Evolutionary conservation across 768 basidiomycete species (phyloP), one percentile per base, ranked within the genome.

Genomic region (Daedaleopsis sinensis): DNA sequence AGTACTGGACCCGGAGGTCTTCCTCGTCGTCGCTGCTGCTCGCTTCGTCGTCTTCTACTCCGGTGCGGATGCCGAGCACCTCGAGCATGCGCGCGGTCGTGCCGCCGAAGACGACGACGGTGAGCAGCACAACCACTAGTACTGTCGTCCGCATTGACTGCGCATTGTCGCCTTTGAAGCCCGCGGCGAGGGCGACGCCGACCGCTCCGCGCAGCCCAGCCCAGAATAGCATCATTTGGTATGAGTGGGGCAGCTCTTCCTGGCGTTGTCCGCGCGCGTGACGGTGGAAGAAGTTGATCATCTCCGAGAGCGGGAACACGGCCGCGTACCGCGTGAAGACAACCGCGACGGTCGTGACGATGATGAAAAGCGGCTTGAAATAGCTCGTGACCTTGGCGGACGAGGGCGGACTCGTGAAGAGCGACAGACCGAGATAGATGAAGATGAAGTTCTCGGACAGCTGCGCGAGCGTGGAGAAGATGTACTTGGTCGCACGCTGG

Each of bases 151-250:
- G 82, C 54, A 99, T 82, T 43, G 92, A 93, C 67, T 93, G 87
- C 0, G 94, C 94, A 70, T 96, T 96, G 32, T 86, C 82, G n/a
- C 97, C 96, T 59, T 89, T 89, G 80, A 99, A 96, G 2, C 96
- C 96, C 1, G 94, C 92, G 1, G 97, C 97, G 35, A 99, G 85
- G 4, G 97, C 97, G 21, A 99, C 97, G 42, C 97, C 97, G 46
- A 99, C 97, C 0, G 97, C 97, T 38, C 97, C 97, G 32, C 97
- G 82, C 56, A 99, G 78, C 6, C 96, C 96, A 1, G 96, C 96
- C 97, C 96, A 99, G 77, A 98, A 98, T 16, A 98, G 78, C 95
- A 98, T 97, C 93, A 98, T 96, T 69, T 98, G 96, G 70, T 99
- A 98, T 12, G 94, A 95, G 74, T 98, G 96, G 1, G 97, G 96